A percentile compares a stretch with the other conserved stretches of the same genome.
phyloP scores from a whole-genome alignment of 2,329 filamentous ascomycete genomes.

The Sphaerostilbella broomeana region DNA sequence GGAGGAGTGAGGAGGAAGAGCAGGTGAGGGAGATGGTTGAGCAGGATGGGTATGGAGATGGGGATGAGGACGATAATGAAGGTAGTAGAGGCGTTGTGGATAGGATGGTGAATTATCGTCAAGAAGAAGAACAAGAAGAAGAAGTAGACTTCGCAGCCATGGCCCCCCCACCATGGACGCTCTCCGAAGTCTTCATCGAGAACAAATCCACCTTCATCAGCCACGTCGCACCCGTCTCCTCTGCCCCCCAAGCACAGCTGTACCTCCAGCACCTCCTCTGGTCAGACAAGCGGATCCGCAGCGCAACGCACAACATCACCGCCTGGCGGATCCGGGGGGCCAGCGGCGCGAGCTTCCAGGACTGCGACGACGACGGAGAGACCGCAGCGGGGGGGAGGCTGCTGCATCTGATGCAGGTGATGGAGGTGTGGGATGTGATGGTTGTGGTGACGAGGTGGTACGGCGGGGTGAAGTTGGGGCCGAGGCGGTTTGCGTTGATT shows the following conservation, averaged over 20 bases:
- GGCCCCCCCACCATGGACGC: conserved; percentile 55
- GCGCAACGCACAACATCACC: conserved; percentile 90
- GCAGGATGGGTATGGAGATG: conserved; percentile 13
- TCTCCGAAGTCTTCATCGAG: conserved; percentile 69
- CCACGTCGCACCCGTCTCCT: conserved; percentile 62
- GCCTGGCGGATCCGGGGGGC: conserved; percentile 75
- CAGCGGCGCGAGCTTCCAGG: conserved; percentile 57
- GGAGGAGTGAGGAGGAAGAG: conserved; percentile 30
- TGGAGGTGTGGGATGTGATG: conserved; percentile 88
- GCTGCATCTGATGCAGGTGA: conserved; percentile 85
- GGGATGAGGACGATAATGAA: conserved; percentile 16
- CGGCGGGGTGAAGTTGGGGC: conserved; percentile 81
- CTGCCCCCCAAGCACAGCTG: conserved; percentile 61
- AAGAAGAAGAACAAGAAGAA: too few relatives aligned
- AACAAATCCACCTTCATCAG: conserved; percentile 86
- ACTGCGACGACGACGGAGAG: conserved; percentile 95
- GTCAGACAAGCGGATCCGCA: conserved; percentile 76
- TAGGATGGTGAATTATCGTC: too few relatives aligned
- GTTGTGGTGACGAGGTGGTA: conserved; percentile 96
- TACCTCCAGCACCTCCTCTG: conserved; percentile 71
- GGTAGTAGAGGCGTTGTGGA: conserved; percentile 10
- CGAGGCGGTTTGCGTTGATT: conserved; percentile 84
- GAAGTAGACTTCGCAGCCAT: conserved; percentile 20
- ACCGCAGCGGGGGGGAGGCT: conserved; percentile 81
- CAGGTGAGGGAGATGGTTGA: conserved; percentile 19